Conservation (phyloP, 1,284 basidiomycete species). For the Testicularia cyperi region DNA sequence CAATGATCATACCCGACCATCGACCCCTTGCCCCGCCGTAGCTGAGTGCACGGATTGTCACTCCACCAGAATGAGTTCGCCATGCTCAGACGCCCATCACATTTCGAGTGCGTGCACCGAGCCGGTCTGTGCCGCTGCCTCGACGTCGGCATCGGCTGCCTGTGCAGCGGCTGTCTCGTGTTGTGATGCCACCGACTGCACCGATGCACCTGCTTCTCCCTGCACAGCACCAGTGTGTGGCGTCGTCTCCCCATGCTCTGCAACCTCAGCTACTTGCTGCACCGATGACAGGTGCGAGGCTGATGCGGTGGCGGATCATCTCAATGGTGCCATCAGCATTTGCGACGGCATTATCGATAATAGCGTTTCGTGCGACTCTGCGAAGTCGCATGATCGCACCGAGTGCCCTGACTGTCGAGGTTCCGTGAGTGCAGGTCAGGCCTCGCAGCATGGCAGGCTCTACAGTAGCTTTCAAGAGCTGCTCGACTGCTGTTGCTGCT, state of each 20-base stretch:
- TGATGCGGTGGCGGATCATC: not conserved
- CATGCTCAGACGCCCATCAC: conserved; percentile 23
- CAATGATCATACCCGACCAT: not conserved
- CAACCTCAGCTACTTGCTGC: conserved; percentile 14
- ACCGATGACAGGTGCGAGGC: conserved; percentile 14
- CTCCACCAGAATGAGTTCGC: conserved; percentile 10
- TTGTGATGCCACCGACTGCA: conserved; percentile 15
- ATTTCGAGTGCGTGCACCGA: conserved; percentile 24
- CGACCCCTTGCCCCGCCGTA: conserved; percentile 7
- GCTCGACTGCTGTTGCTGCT: conserved; percentile 38
- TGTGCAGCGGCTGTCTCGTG: conserved; percentile 11
- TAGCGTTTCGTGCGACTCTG: not conserved
- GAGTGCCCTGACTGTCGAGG: conserved; percentile 27
- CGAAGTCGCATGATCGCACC: conserved; percentile 1
- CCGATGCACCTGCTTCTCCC: conserved; percentile 5
- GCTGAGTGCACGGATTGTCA: conserved; percentile 9
- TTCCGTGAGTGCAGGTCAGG: conserved; percentile 5
- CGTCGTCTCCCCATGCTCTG: not conserved
- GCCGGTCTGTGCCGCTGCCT: conserved; percentile 18
- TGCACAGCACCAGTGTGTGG: conserved; percentile 1
- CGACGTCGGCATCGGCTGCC: conserved; percentile 4
- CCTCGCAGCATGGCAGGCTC: conserved; percentile 9
- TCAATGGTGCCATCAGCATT: not conserved
- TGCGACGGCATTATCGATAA: conserved; percentile 1
- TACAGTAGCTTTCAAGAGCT: conserved; percentile 42